Conservation (phyloP, 2,329 filamentous ascomycete genomes). For the Alternaria sp. region DNA sequence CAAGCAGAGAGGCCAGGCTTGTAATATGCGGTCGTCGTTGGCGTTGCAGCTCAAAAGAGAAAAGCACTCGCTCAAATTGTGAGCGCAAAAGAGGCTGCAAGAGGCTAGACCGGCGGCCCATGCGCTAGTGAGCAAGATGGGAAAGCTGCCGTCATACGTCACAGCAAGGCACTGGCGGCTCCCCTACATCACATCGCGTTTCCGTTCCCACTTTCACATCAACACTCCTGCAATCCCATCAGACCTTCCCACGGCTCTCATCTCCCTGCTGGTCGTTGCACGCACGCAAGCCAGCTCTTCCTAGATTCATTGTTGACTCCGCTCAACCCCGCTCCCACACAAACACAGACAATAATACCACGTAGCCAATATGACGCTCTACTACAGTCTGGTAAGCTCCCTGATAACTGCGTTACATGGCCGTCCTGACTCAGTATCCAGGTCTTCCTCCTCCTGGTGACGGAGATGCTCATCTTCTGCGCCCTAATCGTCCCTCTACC, state of each 20-base stretch:
- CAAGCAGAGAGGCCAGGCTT: constrained; percentile 11
- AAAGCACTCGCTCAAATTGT: constrained; percentile 30
- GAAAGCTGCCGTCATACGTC: constrained; percentile 43
- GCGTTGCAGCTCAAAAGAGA: constrained; percentile 21
- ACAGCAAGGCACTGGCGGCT: constrained; percentile 41
- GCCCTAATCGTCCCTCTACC: constrained; percentile 85
- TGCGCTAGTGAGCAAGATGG: constrained; percentile 22
- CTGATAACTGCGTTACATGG: constrained; percentile 15
- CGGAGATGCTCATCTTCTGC: constrained; percentile 84
- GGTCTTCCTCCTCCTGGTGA: constrained; percentile 84
- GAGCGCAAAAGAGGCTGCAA: constrained; percentile 28
- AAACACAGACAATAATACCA: constrained; percentile 39
- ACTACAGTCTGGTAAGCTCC: constrained; percentile 70
- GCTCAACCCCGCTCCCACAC: constrained; percentile 36
- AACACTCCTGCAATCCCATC: constrained; percentile 23
- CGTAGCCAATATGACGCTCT: constrained; percentile 69
- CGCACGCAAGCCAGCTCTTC: constrained; percentile 11
- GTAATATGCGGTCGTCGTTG: constrained; percentile 19
- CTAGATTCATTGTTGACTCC: constrained; percentile 8
- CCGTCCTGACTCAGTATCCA: constrained; percentile 52
- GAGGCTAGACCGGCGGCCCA: constrained; percentile 27
- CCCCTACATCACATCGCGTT: constrained; percentile 31
- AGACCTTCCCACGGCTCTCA: constrained; percentile 11
- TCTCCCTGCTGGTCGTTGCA: constrained; percentile 5
- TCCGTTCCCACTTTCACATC: constrained; percentile 27